A percentile compares a stretch with the other conserved stretches of the same genome.
These are phyloP conservation scores for Syzygium aqueum DNA, from an alignment of 345 rosid species.

Conservation along the genomic window DNA sequence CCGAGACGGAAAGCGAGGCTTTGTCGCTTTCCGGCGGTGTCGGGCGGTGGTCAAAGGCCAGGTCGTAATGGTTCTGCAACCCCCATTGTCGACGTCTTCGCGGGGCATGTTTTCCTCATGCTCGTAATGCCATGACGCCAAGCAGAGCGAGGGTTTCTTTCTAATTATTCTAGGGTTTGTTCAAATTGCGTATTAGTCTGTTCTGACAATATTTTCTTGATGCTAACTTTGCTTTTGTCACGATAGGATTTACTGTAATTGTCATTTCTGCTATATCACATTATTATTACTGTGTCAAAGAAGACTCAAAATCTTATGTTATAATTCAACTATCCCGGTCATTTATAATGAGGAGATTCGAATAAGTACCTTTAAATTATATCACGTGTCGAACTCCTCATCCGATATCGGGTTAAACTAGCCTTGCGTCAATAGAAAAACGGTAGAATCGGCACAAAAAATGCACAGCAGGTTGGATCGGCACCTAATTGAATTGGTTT, in stretches of 20 bases:
- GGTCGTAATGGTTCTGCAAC: not conserved
- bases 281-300: not conserved
- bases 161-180: not conserved
- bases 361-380: not conserved
- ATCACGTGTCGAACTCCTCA: not conserved
- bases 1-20: conserved; percentile 6
- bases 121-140: not conserved
- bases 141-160: not conserved
- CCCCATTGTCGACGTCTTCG: not conserved
- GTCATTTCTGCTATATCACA: not conserved
- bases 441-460: not conserved
- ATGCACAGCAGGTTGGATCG: not conserved
- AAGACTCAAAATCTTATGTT: not conserved
- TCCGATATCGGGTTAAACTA: not conserved
- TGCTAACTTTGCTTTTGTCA: not conserved
- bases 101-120: not conserved
- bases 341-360: not conserved
- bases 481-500: not conserved
- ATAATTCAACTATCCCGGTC: not conserved
- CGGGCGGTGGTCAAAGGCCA: conserved; percentile 6
- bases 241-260: not conserved
- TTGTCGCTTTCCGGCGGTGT: not conserved
- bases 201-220: not conserved
- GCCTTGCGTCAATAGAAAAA: not conserved
- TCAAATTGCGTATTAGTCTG: not conserved